Conservation (phyloP, 306 rosid genomes). For the Arachis stenosperma region DNA sequence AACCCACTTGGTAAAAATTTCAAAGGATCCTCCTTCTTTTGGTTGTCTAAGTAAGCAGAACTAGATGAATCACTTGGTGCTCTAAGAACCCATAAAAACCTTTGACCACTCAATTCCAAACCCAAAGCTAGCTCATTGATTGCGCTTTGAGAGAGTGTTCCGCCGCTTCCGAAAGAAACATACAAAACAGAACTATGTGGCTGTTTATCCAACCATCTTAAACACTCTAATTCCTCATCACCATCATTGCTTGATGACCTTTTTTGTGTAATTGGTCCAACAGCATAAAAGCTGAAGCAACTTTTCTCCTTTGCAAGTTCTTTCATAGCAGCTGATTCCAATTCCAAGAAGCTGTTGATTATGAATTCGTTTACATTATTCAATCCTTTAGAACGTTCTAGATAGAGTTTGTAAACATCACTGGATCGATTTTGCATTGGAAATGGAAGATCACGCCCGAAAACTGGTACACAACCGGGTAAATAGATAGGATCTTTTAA, state of each 20-base stretch:
- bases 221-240: constrained; percentile 16
- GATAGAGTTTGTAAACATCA: constrained; percentile 3
- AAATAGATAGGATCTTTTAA: constrained; percentile 16
- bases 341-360: constrained; percentile 39
- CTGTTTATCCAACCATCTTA: constrained; percentile 42
- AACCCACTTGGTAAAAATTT: constrained; percentile 43
- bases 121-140: constrained; percentile 47
- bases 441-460: constrained; percentile 36
- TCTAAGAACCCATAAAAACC: constrained; percentile 51
- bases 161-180: constrained; percentile 53
- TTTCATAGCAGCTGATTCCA: constrained; percentile 34
- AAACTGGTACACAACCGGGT: constrained; percentile 43
- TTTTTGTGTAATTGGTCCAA: constrained; percentile 47
- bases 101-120: constrained; percentile 43
- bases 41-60: constrained; percentile 36
- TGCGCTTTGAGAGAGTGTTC: constrained; percentile 47
- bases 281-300: constrained; percentile 8
- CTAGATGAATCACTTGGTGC: constrained; percentile 29
- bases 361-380: constrained; percentile 25
- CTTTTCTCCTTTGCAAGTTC: constrained; percentile 32
- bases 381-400: constrained; percentile 21
- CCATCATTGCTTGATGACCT: constrained; percentile 14
- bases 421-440: constrained; percentile 24
- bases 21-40: constrained; percentile 32
- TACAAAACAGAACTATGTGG: constrained; percentile 41